phyloP scores from a whole-genome alignment of 2,329 filamentous ascomycete genomes.

The Xylogone sp. region DNA sequence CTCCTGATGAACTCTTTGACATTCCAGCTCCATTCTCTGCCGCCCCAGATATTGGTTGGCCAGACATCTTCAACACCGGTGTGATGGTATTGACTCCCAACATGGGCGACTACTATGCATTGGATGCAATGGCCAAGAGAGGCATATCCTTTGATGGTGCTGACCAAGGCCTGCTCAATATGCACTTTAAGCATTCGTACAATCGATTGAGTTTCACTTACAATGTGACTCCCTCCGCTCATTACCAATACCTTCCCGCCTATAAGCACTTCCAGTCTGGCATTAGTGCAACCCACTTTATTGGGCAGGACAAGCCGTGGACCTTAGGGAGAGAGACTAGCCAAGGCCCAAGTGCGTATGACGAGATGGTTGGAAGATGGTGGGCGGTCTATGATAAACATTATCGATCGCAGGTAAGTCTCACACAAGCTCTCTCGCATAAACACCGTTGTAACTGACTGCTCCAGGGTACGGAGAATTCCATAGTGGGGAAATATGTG shows the following conservation, averaged over 20 bases:
- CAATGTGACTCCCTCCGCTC: constrained; percentile 93
- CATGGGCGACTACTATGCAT: constrained; percentile 80
- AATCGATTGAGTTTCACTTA: constrained; percentile 91
- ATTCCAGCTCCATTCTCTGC: constrained; percentile 58
- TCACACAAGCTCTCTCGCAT: background rate
- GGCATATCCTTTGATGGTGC: constrained; percentile 96
- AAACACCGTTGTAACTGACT: background rate
- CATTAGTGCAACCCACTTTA: constrained; percentile 92
- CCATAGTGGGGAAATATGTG: constrained; percentile 28
- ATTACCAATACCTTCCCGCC: constrained; percentile 96
- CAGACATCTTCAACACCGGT: constrained; percentile 96
- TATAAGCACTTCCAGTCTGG: constrained; percentile 89
- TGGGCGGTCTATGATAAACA: constrained; percentile 93
- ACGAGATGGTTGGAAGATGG: constrained; percentile 83
- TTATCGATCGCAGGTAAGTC: constrained; percentile 54
- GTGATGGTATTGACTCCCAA: constrained; percentile 89
- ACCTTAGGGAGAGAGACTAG: constrained; percentile 54
- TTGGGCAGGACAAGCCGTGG: constrained; percentile 91
- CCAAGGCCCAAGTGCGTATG: constrained; percentile 61
- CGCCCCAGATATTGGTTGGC: constrained; percentile 95
- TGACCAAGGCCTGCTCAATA: constrained; percentile 92
- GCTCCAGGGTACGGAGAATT: no score
- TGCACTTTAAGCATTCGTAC: constrained; percentile 82
- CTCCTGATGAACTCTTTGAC: constrained; percentile 88
- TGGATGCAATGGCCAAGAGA: constrained; percentile 77